Base-by-base conservation (phyloP, 2,329 filamentous ascomycete species). In the Fusarium tanahbumbuense region DNA sequence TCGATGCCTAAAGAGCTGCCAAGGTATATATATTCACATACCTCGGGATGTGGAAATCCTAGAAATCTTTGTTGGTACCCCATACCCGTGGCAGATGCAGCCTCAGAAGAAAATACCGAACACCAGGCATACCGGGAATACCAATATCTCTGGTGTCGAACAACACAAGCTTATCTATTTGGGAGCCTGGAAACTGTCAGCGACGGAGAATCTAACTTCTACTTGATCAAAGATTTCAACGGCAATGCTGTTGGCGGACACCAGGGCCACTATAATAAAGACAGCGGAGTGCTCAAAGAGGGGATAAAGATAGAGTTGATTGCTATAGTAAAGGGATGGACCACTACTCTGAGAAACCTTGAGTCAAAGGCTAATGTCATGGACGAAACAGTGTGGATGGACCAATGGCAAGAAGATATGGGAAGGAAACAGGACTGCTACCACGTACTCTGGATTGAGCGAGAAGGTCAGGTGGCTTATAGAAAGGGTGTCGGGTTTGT, bases 21-120 rank as follows among this genome's bases (percentile, higher is more conserved):
- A 37, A 3, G 9, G 3, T 37, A 37, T 18, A 11, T 37, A 11
- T 37, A 37, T 3, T 37, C 34, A 11, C 34, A 37, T n/a, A 7
- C 1, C 5, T 11, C 10, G 0, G 34, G 18, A 11, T 18, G 34
- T 7, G 34, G 7, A 3, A n/a, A 37, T n/a, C 18, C 34, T 10
- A 3, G 32, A 2, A n/a, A 37, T n/a, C 34, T 37, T 3, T 1
- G 4, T n/a, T 37, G 34, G 34, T 37, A 37, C 6, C 34, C 34
- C 0, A 10, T 37, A 2, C 34, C 34, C 1, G 2, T 37, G 10
- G 18, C 18, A 7, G 34, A n/a, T 37, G 0, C 34, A 10, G 1
- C 18, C 1, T n/a, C 34, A 7, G 18, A 37, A 12, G 18, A 37
- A 3, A 18, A 6, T 6, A 37, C 2, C 12, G 34, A 37, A 2